These are phyloP conservation scores for Spencermartinsiella ligniputridi DNA, from an alignment of 1,139 yeast species.

Conservation along the genomic window DNA sequence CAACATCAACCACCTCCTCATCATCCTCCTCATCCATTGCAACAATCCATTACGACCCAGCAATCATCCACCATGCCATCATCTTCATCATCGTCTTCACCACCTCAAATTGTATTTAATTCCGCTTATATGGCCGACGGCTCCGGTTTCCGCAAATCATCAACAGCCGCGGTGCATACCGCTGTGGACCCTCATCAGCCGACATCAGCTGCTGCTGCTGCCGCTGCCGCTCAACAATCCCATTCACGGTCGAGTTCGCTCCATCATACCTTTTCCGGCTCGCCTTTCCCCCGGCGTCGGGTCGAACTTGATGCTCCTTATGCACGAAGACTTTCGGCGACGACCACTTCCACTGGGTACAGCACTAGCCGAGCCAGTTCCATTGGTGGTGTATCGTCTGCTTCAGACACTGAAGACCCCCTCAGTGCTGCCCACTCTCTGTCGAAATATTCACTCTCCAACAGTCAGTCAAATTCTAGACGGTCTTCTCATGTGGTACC, in stretches of 20 bases:
- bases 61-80: not conserved
- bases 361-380: slow-evolving; percentile 24
- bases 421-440: slow-evolving; percentile 25
- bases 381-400: slow-evolving; percentile 26
- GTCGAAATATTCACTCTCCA: slow-evolving; percentile 28
- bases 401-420: slow-evolving; percentile 32
- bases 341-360: slow-evolving; percentile 17
- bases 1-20: slow-evolving; percentile 8
- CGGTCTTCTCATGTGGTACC: slow-evolving; percentile 28
- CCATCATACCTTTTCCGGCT: slow-evolving; percentile 6
- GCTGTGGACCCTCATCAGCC: slow-evolving; percentile 26
- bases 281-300: slow-evolving; percentile 2
- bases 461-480: slow-evolving; percentile 26
- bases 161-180: slow-evolving; percentile 19
- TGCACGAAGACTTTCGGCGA: slow-evolving; percentile 22
- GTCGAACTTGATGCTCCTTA: slow-evolving; percentile 15
- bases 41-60: slow-evolving; percentile 1
- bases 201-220: slow-evolving; percentile 1
- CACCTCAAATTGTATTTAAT: slow-evolving; percentile 24
- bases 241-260: slow-evolving; percentile 10
- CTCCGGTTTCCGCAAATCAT: slow-evolving; percentile 28
- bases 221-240: slow-evolving; percentile 3
- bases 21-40: slow-evolving; percentile 2
- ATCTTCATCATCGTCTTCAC: slow-evolving; percentile 7
- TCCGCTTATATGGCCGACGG: slow-evolving; percentile 31